phyloP scores from a whole-genome alignment of 1,139 yeast species.

The Diutina neorugosa region DNA sequence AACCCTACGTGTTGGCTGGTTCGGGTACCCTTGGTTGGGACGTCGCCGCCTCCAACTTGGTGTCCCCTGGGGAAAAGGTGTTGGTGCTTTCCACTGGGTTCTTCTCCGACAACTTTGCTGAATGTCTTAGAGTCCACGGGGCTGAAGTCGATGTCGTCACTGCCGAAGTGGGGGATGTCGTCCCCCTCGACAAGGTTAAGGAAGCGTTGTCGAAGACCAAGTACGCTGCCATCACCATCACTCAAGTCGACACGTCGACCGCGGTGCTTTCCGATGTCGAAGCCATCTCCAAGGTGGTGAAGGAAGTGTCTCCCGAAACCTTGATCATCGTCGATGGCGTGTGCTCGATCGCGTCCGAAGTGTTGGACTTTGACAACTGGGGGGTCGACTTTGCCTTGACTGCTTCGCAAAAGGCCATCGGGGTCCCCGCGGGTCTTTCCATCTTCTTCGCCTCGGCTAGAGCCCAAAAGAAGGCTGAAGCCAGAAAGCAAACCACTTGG shows the following conservation, averaged over 20 bases:
- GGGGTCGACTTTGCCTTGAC: slow-evolving; percentile 79
- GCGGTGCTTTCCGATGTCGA: slow-evolving; percentile 74
- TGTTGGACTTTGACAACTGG: slow-evolving; percentile 80
- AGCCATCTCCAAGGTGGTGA: slow-evolving; percentile 48
- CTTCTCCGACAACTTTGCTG: slow-evolving; percentile 81
- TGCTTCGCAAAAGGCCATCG: slow-evolving; percentile 93
- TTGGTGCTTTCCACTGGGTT: slow-evolving; percentile 87
- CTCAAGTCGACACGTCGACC: slow-evolving; percentile 94
- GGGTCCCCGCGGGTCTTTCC: slow-evolving; percentile 87
- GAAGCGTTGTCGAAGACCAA: slow-evolving; percentile 34
- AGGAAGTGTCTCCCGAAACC: slow-evolving; percentile 62
- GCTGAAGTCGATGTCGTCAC: slow-evolving; percentile 55
- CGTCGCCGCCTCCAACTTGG: slow-evolving; percentile 66
- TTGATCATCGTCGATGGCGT: slow-evolving; percentile 86
- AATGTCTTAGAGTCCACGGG: slow-evolving; percentile 62
- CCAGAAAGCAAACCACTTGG: slow-evolving; percentile 47
- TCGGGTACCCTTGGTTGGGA: slow-evolving; percentile 98
- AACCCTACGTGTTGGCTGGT: slow-evolving; percentile 75
- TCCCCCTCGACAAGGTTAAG: slow-evolving; percentile 47
- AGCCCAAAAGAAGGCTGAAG: slow-evolving; percentile 53
- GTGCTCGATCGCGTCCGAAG: slow-evolving; percentile 86
- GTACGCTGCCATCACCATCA: slow-evolving; percentile 68
- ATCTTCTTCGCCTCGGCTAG: slow-evolving; percentile 66
- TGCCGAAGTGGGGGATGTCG: slow-evolving; percentile 65
- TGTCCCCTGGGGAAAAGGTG: slow-evolving; percentile 55